These are phyloP conservation scores for Pythium coloratum DNA, from an alignment of 352 stramenopile genomes.

Conservation along the genomic window DNA sequence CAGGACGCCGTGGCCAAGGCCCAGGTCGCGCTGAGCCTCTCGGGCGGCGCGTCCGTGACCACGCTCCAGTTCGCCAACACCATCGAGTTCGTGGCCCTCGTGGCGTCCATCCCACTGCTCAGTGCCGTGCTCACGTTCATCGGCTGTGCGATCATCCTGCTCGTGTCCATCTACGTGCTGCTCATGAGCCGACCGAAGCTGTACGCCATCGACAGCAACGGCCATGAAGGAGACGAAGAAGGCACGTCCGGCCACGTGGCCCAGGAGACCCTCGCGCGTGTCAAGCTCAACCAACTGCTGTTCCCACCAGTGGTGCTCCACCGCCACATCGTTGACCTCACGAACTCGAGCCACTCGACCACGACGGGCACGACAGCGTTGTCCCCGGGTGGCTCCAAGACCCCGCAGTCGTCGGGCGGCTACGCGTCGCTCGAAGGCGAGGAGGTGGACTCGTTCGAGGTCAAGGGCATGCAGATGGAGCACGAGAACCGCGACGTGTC, in stretches of 20 bases:
- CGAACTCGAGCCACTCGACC: not conserved
- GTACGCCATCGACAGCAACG: not conserved
- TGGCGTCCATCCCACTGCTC: conserved; percentile 18
- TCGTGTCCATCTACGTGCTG: conserved; percentile 9
- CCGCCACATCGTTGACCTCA: conserved; percentile 15
- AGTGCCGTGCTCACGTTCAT: conserved; percentile 22
- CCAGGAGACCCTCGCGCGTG: conserved; percentile 15
- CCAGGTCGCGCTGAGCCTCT: conserved; percentile 6
- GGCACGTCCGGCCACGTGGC: conserved; percentile 9
- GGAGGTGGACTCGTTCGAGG: not conserved
- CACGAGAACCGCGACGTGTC: not conserved
- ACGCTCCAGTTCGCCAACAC: conserved; percentile 19
- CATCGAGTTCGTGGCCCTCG: conserved; percentile 12
- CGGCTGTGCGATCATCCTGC: conserved; percentile 15
- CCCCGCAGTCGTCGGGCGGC: not conserved
- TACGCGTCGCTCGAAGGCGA: not conserved
- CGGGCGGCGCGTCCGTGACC: not conserved
- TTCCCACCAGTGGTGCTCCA: conserved; percentile 18
- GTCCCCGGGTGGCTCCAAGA: conserved; percentile 6
- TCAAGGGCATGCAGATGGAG: not conserved
- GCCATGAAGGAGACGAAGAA: not conserved
- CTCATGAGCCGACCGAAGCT: conserved; percentile 9
- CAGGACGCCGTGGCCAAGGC: conserved; percentile 37
- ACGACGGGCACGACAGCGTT: conserved; percentile 4
- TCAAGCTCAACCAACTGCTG: conserved; percentile 18